phyloP scores from a whole-genome alignment of 2,329 filamentous ascomycete genomes.

The Dactylellina haptotyla region DNA sequence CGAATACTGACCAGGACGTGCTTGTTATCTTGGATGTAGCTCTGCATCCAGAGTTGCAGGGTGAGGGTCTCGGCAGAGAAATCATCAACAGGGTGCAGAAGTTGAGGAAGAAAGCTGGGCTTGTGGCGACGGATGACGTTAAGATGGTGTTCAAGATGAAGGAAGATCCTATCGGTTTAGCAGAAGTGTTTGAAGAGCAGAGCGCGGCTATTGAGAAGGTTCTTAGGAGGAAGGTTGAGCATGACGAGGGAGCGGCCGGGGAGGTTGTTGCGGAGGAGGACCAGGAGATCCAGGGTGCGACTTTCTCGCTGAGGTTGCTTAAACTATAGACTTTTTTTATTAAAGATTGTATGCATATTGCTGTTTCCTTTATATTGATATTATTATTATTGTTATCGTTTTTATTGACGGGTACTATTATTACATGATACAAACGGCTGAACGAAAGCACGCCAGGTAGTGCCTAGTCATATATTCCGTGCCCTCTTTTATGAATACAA shows the following conservation, averaged over 20 bases:
- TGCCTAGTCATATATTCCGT: too few species aligned
- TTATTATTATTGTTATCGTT: background rate
- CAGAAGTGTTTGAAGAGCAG: slow-evolving; percentile 75
- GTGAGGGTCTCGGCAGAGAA: slow-evolving; percentile 89
- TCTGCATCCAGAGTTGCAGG: slow-evolving; percentile 82
- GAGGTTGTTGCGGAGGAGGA: slow-evolving; percentile 81
- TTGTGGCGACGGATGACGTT: slow-evolving; percentile 91
- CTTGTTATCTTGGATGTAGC: slow-evolving; percentile 88
- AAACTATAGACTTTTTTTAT: slow-evolving; percentile 68
- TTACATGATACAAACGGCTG: background rate
- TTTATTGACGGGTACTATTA: background rate
- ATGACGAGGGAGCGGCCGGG: slow-evolving; percentile 65
- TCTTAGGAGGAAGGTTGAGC: slow-evolving; percentile 76
- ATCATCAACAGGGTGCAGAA: slow-evolving; percentile 93
- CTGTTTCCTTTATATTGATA: background rate
- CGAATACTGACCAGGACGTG: slow-evolving; percentile 87
- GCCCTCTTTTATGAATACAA: background rate
- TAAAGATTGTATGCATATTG: background rate
- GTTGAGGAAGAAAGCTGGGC: slow-evolving; percentile 89
- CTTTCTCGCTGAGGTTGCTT: slow-evolving; percentile 78
- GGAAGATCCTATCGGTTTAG: slow-evolving; percentile 79
- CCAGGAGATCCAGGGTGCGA: slow-evolving; percentile 85
- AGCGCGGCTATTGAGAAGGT: slow-evolving; percentile 77
- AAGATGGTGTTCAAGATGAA: slow-evolving; percentile 91
- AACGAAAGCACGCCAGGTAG: too few species aligned